These are phyloP conservation scores for Pharnaceum exiguum DNA, from an alignment of 148 eudicot species.

Conservation along the genomic window DNA sequence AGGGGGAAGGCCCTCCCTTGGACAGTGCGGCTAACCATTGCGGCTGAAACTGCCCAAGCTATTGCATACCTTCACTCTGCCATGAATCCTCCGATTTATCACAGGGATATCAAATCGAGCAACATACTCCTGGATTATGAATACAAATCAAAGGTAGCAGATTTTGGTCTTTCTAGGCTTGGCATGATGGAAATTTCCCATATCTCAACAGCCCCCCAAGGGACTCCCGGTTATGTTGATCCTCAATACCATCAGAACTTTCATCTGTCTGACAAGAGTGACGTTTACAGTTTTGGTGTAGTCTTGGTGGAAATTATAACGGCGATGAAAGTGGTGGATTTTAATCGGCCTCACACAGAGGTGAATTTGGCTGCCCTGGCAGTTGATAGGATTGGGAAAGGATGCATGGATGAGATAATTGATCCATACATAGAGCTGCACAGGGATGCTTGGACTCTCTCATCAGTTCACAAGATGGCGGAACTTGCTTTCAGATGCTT, in stretches of 20 bases:
- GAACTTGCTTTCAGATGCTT: conserved; percentile 84
- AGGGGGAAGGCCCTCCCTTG: conserved; percentile 64
- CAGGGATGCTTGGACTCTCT: conserved; percentile 79
- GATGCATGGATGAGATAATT: conserved; percentile 65
- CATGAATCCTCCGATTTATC: conserved; percentile 74
- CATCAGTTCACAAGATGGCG: conserved; percentile 68
- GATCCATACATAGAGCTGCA: conserved; percentile 66
- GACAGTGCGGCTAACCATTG: conserved; percentile 67
- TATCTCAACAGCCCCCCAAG: conserved; percentile 84
- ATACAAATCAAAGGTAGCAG: conserved; percentile 74
- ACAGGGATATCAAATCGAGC: conserved; percentile 79
- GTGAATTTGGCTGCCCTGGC: conserved; percentile 82
- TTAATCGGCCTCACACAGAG: conserved; percentile 54
- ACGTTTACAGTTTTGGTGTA: conserved; percentile 86
- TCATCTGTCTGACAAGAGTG: conserved; percentile 85
- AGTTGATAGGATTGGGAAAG: conserved; percentile 72
- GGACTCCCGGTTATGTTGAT: conserved; percentile 84
- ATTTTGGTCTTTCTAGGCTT: conserved; percentile 76
- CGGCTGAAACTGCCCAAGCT: conserved; percentile 71
- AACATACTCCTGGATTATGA: conserved; percentile 59
- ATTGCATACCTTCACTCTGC: conserved; percentile 75
- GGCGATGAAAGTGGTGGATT: conserved; percentile 76
- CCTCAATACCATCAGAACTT: conserved; percentile 80
- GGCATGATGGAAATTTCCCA: conserved; percentile 72
- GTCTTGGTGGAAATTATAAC: conserved; percentile 79